phyloP scores from a whole-genome alignment of 2,329 filamentous ascomycete species.

The Monilinia aucupariae region DNA sequence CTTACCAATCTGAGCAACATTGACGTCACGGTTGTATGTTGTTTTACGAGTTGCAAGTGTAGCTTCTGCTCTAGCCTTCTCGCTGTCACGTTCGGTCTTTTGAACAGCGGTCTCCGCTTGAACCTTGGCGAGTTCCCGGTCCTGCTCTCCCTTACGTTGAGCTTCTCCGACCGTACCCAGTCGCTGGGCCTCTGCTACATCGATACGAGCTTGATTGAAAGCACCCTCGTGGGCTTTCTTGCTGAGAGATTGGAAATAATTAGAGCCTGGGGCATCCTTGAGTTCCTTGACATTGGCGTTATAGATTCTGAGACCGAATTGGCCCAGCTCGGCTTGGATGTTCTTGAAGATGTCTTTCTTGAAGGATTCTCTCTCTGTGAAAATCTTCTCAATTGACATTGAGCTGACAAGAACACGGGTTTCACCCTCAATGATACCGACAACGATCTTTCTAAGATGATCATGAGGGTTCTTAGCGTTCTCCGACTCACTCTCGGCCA shows the following conservation, averaged over 20 bases:
- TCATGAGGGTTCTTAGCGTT: conserved; percentile 36
- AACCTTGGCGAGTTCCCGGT: conserved; percentile 84
- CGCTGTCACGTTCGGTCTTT: conserved; percentile 77
- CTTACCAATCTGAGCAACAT: conserved; percentile 60
- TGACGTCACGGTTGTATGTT: conserved; percentile 65
- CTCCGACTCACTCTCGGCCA: conserved; percentile 57
- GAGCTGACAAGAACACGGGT: conserved; percentile 75
- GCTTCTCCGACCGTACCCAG: conserved; percentile 71
- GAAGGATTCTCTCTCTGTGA: conserved; percentile 70
- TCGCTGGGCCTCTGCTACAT: conserved; percentile 59
- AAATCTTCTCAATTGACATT: conserved; percentile 57
- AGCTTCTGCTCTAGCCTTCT: conserved; percentile 74
- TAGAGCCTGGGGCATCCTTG: conserved; percentile 73
- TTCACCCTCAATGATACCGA: conserved; percentile 85
- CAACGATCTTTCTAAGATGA: conserved; percentile 79
- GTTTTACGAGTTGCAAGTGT: conserved; percentile 68
- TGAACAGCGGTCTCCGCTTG: conserved; percentile 69
- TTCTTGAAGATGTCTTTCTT: conserved; percentile 67
- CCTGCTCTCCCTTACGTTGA: conserved; percentile 70
- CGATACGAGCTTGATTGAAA: conserved; percentile 68
- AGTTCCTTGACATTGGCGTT: conserved; percentile 79
- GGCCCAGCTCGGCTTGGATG: conserved; percentile 57
- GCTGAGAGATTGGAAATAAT: conserved; percentile 76
- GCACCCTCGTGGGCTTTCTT: conserved; percentile 82
- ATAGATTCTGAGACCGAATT: conserved; percentile 73